phyloP scores from a whole-genome alignment of 75 land plant genomes.

The Larix kaempferi region DNA sequence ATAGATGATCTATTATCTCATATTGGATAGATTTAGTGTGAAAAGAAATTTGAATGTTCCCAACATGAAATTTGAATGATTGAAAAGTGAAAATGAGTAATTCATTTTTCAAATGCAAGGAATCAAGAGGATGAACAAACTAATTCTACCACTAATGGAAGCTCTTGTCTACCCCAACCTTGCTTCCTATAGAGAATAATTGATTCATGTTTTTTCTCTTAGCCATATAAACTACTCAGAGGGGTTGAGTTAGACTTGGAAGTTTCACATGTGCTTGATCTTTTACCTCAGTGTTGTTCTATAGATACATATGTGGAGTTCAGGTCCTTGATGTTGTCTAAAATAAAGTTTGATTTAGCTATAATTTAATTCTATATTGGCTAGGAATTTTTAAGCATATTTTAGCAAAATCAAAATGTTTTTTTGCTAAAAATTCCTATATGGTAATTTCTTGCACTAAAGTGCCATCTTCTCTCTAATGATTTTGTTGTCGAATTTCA shows the following conservation, averaged over 20 bases:
- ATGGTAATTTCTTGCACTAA: neutral
- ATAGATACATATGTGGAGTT: neutral
- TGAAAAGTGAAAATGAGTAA: too few species aligned
- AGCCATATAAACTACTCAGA: slow-evolving; percentile 78
- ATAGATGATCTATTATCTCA: too few species aligned
- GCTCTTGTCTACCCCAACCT: too few species aligned
- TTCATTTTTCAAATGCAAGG: too few species aligned
- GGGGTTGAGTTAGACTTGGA: slow-evolving; percentile 28
- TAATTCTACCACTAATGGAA: too few species aligned
- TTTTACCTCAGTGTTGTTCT: neutral
- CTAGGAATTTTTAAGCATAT: too few species aligned
- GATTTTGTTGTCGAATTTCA: neutral
- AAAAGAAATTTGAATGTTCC: too few species aligned
- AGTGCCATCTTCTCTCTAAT: neutral
- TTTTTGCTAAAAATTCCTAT: neutral
- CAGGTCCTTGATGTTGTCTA: neutral
- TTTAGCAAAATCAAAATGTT: neutral
- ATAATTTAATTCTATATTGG: neutral
- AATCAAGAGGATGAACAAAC: too few species aligned
- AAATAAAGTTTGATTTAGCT: neutral
- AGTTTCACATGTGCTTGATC: neutral
- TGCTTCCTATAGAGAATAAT: neutral
- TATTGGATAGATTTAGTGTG: too few species aligned
- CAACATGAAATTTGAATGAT: too few species aligned
- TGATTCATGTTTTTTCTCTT: slow-evolving; percentile 80